These are phyloP conservation scores for Leccinellum albellum DNA, from an alignment of 768 basidiomycete species.

Conservation along the genomic window DNA sequence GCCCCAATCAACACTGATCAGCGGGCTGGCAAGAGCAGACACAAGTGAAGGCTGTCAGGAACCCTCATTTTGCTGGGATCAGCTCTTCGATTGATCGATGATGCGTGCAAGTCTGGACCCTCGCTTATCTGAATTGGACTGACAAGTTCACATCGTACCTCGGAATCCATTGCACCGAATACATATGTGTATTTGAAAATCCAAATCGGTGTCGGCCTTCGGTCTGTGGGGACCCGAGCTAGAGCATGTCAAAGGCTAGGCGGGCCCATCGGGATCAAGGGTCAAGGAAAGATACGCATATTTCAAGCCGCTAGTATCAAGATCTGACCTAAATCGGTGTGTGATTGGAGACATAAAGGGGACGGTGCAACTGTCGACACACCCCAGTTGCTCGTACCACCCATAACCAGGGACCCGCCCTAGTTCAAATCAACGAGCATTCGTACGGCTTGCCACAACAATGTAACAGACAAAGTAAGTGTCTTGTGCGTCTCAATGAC, in stretches of 20 bases:
- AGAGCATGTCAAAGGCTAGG: not conserved
- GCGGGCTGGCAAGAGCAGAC: not conserved
- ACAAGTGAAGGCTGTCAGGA: not conserved
- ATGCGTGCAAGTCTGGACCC: constrained; percentile 1
- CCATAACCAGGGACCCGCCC: not conserved
- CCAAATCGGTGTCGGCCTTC: not conserved
- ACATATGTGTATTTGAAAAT: constrained; percentile 21
- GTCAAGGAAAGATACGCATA: not conserved
- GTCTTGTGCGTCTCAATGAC: not conserved
- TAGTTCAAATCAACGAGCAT: not conserved
- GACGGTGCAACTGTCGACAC: not conserved
- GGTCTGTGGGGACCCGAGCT: not conserved
- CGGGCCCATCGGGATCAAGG: not conserved
- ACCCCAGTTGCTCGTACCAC: not conserved
- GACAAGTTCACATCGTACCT: not conserved
- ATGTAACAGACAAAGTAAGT: not conserved
- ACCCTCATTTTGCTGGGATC: constrained; percentile 9
- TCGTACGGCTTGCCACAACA: not conserved
- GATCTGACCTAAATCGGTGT: not conserved
- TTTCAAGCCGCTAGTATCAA: not conserved
- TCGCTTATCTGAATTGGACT: not conserved
- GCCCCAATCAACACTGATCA: not conserved
- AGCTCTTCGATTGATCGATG: constrained; percentile 10
- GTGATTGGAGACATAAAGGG: not conserved
- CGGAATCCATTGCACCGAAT: not conserved